Evolutionary conservation across 73 alveolate species (phyloP).

Genomic region (Paramecium biaurelia): DNA sequence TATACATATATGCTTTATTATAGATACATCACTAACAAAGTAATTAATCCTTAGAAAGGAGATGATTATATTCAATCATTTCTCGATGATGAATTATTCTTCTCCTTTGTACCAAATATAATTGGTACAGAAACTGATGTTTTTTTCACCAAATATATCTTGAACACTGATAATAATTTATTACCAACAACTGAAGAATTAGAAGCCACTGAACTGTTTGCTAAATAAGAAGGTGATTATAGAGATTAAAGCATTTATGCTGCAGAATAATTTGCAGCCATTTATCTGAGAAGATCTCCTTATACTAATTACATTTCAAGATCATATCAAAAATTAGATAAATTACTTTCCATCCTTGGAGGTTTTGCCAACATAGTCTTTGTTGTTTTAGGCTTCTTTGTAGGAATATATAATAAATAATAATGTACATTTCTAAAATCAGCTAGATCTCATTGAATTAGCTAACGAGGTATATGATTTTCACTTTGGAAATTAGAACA

Average conservation of each 20-base stretch:
- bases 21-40: neutral
- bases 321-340: neutral
- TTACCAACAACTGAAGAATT: neutral
- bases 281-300: neutral
- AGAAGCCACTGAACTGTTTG: neutral
- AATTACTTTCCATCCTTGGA: neutral
- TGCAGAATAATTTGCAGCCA: neutral
- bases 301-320: neutral
- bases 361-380: neutral
- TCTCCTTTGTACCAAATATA: neutral
- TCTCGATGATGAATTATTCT: constrained; percentile 37
- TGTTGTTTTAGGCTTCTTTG: neutral
- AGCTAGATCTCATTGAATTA: constrained; percentile 21
- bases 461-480: constrained; percentile 15
- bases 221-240: neutral
- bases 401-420: neutral
- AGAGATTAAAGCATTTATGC: neutral
- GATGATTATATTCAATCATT: neutral
- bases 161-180: neutral
- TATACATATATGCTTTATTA: neutral
- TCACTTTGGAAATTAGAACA: neutral
- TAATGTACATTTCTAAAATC: neutral
- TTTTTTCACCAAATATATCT: neutral
- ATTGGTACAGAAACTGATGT: neutral
- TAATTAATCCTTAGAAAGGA: neutral